Base-by-base conservation (phyloP, 2,329 filamentous ascomycete species). In the Biscogniauxia marginata region DNA sequence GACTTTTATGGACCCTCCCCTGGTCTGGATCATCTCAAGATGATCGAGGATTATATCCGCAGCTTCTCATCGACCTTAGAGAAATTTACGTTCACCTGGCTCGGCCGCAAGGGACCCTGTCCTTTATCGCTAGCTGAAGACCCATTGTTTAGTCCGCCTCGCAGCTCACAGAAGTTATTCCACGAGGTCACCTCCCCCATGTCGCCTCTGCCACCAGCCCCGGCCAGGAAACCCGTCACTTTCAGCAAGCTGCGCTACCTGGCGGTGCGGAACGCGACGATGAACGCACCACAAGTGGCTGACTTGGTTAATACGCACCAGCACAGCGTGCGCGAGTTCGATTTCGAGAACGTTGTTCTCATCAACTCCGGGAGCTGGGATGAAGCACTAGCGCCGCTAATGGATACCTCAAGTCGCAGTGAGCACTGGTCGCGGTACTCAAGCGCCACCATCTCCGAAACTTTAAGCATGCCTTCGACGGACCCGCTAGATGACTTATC, bases 41-140 rank as follows among this genome's bases (percentile, higher is more conserved):
- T 95, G 66, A 83, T 96, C 1, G 88, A 95, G 65, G 86, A 90
- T 64, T 96, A 92, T 70, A 80, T 96, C 60, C 84, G 88, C 54
- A 80, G 78, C 61, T 90, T 96, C 69, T 82, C 87, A 0, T 77
- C 79, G 4, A 79, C 74, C 25, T 77, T 95, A 1, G 86, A 88
- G 60, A 86, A 86, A 70, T 80, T 96, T 55, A 81, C 82, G 55
- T 96, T 96, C 73, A 82, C 84, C 55, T 96, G 92, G 91, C 77
- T 87, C 59, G 88, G 89, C 43, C 75, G 75, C 46, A 86, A 86
- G 68, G 90, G 91, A 0, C 89, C 88, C 1, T 90, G 88, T 54
- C 91, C 91, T 1, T 72, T 95, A 19, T 85, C 86, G 0, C 78
- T 93, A 5, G 79, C 85, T 13, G 80, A 77, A n/a, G 89, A 93